These are phyloP conservation scores for Ophiosphaerella korrae DNA, from an alignment of 2,329 filamentous ascomycete species.

Conservation along the genomic window DNA sequence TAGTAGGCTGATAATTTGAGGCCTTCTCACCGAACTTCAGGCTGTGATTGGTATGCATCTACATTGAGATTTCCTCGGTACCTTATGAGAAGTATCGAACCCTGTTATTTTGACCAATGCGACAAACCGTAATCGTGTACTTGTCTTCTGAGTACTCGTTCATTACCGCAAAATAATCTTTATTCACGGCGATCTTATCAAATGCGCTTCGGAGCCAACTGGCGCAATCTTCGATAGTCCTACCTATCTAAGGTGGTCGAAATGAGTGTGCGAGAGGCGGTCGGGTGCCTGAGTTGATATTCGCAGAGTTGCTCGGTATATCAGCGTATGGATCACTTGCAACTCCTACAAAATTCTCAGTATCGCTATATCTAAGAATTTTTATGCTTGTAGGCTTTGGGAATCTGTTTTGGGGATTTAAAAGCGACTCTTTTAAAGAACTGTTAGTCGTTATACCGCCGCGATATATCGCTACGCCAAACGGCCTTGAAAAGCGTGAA, in stretches of 20 bases:
- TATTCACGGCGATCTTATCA: background rate
- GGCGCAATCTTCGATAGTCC: slow-evolving; percentile 12
- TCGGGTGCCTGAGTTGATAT: too few species aligned
- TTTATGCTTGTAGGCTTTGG: too few species aligned
- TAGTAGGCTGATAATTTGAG: background rate
- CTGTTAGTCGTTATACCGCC: too few species aligned
- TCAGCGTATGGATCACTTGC: too few species aligned
- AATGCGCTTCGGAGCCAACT: slow-evolving; percentile 9
- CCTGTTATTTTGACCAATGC: slow-evolving; percentile 1
- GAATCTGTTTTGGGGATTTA: too few species aligned
- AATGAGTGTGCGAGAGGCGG: background rate
- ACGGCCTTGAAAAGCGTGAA: too few species aligned
- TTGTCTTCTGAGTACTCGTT: slow-evolving; percentile 11
- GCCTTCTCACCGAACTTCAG: background rate
- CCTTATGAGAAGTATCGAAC: slow-evolving; percentile 7
- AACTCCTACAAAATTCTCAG: too few species aligned
- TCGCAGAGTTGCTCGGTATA: too few species aligned
- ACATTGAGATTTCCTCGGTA: background rate
- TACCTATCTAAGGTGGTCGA: slow-evolving; percentile 7
- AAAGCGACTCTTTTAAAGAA: too few species aligned
- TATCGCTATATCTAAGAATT: too few species aligned
- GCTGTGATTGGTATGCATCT: slow-evolving; percentile 5
- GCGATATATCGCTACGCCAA: too few species aligned
- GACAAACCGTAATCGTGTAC: slow-evolving; percentile 4
- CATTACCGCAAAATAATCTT: slow-evolving; percentile 8